Evolutionary conservation across 176 grass and related monocot genomes (phyloP).

Genomic region (Pontederia paniculata): DNA sequence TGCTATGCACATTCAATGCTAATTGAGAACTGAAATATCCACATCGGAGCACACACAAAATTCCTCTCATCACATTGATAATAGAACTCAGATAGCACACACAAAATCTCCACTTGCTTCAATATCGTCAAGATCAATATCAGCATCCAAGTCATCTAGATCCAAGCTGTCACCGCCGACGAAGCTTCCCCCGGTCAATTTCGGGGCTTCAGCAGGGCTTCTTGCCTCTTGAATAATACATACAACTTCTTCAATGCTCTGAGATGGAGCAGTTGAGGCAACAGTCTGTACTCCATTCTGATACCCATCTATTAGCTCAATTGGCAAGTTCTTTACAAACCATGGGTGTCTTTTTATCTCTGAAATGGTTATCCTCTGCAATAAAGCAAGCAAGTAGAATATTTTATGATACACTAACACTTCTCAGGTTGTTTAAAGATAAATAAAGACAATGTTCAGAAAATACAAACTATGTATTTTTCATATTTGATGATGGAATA

Average conservation of each 20-base stretch:
- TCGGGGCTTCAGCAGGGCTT: slow-evolving; percentile 22
- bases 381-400: neutral
- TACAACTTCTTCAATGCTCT: slow-evolving; percentile 17
- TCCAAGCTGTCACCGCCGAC: slow-evolving; percentile 57
- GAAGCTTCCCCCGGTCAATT: slow-evolving; percentile 25
- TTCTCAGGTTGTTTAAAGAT: too few relatives aligned
- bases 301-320: slow-evolving; percentile 88
- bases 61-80: neutral
- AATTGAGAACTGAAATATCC: neutral
- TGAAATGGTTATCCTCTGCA: slow-evolving; percentile 84
- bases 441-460: neutral
- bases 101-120: slow-evolving; percentile 78
- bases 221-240: slow-evolving; percentile 2
- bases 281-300: slow-evolving; percentile 29
- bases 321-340: slow-evolving; percentile 90
- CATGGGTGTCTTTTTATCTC: slow-evolving; percentile 97
- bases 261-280: slow-evolving; percentile 20
- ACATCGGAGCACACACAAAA: neutral
- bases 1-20: too few relatives aligned
- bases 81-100: slow-evolving; percentile 49
- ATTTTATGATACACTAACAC: too few relatives aligned
- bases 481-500: neutral
- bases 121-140: slow-evolving; percentile 49
- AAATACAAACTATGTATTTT: neutral
- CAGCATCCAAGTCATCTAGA: slow-evolving; percentile 58